These are phyloP conservation scores for Candida pseudoglaebosa DNA, from an alignment of 805 yeast genomes.

Conservation along the genomic window DNA sequence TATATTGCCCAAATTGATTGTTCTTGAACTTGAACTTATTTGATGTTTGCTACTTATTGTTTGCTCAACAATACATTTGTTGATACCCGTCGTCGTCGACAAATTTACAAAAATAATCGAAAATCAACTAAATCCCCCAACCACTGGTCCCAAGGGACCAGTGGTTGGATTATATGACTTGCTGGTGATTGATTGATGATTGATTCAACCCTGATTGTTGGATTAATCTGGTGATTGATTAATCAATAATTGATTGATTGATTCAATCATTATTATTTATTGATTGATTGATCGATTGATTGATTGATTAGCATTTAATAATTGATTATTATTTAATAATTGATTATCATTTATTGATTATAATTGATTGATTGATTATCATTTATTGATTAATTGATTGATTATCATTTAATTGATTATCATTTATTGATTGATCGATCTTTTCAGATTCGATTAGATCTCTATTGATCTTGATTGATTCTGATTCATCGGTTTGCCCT, in stretches of 20 bases:
- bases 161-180: not conserved
- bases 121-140: too few species aligned
- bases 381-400: not conserved
- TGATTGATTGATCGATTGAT: not conserved
- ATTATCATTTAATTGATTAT: not conserved
- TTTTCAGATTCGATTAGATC: not conserved
- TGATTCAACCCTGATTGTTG: not conserved
- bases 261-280: conserved; percentile 1
- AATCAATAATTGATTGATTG: not conserved
- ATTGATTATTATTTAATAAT: too few species aligned
- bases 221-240: not conserved
- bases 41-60: too few species aligned
- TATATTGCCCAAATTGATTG: too few species aligned
- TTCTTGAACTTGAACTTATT: too few species aligned
- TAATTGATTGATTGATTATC: too few species aligned
- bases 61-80: too few species aligned
- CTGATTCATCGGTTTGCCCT: too few species aligned
- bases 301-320: not conserved
- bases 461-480: too few species aligned
- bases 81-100: too few species aligned
- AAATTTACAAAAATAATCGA: too few species aligned
- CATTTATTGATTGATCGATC: not conserved
- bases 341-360: not conserved
- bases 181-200: not conserved
- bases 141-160: not conserved